A percentile compares a stretch with the other conserved stretches of the same genome.
Conservation (phyloP, 1,284 basidiomycete genomes). For the Leucoagaricus sp. region DNA sequence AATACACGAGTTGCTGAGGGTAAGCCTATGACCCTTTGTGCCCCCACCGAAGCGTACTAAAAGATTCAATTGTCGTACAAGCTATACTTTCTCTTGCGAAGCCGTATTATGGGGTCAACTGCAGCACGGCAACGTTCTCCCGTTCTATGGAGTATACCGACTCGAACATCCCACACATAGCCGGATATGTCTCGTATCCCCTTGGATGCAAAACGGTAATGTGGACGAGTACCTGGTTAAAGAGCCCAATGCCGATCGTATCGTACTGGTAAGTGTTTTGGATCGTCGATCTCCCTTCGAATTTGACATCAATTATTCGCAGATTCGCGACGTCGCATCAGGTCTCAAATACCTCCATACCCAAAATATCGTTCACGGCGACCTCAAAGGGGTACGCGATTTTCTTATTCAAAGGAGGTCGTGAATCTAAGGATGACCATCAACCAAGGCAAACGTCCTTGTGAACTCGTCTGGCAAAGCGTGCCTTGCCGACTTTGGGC, state of each 20-base stretch:
- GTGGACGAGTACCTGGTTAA: conserved; percentile 23
- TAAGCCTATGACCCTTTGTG: conserved; percentile 4
- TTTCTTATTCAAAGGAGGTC: background rate
- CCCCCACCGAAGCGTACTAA: no score
- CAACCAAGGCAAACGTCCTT: conserved; percentile 9
- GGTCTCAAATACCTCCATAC: conserved; percentile 25
- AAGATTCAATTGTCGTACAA: background rate
- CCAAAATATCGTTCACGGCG: conserved; percentile 24
- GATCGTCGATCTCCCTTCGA: background rate
- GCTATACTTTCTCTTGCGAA: conserved; percentile 18
- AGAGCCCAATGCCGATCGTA: conserved; percentile 20
- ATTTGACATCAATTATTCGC: background rate
- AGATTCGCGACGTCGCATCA: conserved; percentile 30
- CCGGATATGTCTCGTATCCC: conserved; percentile 33
- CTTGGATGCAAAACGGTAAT: conserved; percentile 35
- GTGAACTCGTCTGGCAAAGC: conserved; percentile 7
- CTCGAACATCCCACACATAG: conserved; percentile 6
- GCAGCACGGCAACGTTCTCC: conserved; percentile 26
- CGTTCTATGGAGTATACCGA: conserved; percentile 26
- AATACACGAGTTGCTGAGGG: conserved; percentile 14
- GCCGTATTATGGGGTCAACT: conserved; percentile 28
- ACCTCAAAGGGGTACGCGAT: conserved; percentile 25
- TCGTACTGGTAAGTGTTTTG: conserved; percentile 11
- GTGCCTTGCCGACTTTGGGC: conserved; percentile 14
- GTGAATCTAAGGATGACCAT: background rate